Conservation (phyloP, 1,284 basidiomycete genomes). For the Austroboletus niveus region DNA sequence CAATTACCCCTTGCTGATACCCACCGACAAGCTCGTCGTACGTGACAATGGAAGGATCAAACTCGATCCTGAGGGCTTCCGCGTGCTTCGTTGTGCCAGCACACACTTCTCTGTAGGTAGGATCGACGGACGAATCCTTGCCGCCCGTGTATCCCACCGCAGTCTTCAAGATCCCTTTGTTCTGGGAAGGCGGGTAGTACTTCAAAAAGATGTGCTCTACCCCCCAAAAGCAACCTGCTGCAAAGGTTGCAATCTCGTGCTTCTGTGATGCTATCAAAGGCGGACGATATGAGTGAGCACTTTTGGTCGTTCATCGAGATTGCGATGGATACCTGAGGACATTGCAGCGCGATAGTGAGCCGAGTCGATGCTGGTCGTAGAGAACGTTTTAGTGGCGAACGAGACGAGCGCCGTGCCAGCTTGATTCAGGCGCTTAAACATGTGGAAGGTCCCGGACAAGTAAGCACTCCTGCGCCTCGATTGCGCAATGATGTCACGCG, state of each 20-base stretch:
- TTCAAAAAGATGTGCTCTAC: constrained; percentile 86
- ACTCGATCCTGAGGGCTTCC: constrained; percentile 85
- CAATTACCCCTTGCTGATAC: constrained; percentile 22
- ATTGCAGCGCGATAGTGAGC: constrained; percentile 31
- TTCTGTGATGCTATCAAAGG: constrained; percentile 17
- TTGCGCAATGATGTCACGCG: neutral
- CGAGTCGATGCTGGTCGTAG: constrained; percentile 17
- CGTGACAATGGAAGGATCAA: constrained; percentile 74
- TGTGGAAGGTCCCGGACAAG: neutral
- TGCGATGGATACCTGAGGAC: constrained; percentile 20
- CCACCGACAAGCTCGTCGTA: constrained; percentile 83
- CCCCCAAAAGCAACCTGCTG: constrained; percentile 83
- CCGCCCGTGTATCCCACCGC: constrained; percentile 85
- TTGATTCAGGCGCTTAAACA: constrained; percentile 25
- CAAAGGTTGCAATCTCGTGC: constrained; percentile 74
- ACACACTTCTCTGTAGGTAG: constrained; percentile 79
- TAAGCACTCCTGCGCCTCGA: neutral
- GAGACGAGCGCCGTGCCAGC: constrained; percentile 22
- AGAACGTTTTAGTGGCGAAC: constrained; percentile 13
- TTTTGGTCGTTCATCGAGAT: neutral
- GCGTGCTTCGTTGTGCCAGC: constrained; percentile 84
- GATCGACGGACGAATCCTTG: constrained; percentile 49
- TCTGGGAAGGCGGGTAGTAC: constrained; percentile 66
- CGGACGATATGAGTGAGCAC: neutral
- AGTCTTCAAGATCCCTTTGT: constrained; percentile 70